A percentile compares a stretch with the other conserved stretches of the same genome.
These are phyloP conservation scores for Cucumis melo DNA, from an alignment of 306 rosid genomes.

Conservation along the genomic window DNA sequence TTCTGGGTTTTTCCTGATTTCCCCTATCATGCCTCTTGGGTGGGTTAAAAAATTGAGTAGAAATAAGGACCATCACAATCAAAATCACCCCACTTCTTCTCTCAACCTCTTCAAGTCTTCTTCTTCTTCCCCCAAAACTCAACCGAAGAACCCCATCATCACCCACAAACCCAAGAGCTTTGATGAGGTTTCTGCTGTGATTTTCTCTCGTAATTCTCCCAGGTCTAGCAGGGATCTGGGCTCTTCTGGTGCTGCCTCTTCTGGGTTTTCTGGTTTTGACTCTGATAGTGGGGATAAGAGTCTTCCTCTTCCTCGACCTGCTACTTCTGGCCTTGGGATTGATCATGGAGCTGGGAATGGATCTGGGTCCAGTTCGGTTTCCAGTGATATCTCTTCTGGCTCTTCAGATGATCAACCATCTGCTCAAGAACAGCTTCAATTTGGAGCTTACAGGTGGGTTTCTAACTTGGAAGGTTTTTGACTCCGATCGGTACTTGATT, in stretches of 20 bases:
- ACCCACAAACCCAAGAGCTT: constrained; percentile 39
- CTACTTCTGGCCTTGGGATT: constrained; percentile 18
- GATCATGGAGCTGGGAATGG: constrained; percentile 44
- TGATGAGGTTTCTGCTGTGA: constrained; percentile 27
- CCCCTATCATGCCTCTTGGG: constrained; percentile 71
- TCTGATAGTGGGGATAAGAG: constrained; percentile 31
- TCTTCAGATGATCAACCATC: constrained; percentile 54
- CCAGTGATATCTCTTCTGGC: constrained; percentile 66
- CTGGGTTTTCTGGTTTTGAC: constrained; percentile 37
- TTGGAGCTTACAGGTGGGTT: constrained; percentile 37
- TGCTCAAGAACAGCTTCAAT: constrained; percentile 26
- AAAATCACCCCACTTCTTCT: constrained; percentile 10
- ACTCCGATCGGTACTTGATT: background rate
- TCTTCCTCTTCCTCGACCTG: constrained; percentile 64
- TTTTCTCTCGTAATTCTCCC: constrained; percentile 35
- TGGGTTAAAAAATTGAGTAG: constrained; percentile 60
- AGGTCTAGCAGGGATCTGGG: constrained; percentile 35
- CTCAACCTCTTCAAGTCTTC: constrained; percentile 31
- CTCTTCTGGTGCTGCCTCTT: constrained; percentile 3
- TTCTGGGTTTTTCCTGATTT: background rate
- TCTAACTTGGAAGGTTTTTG: background rate
- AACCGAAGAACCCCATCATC: constrained; percentile 5
- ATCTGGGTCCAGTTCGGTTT: constrained; percentile 49
- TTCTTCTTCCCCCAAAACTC: constrained; percentile 10
- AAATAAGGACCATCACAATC: constrained; percentile 33